Evolutionary conservation across 1,139 yeast genomes (phyloP).

Genomic region (Candida pseudoviswanathii): DNA sequence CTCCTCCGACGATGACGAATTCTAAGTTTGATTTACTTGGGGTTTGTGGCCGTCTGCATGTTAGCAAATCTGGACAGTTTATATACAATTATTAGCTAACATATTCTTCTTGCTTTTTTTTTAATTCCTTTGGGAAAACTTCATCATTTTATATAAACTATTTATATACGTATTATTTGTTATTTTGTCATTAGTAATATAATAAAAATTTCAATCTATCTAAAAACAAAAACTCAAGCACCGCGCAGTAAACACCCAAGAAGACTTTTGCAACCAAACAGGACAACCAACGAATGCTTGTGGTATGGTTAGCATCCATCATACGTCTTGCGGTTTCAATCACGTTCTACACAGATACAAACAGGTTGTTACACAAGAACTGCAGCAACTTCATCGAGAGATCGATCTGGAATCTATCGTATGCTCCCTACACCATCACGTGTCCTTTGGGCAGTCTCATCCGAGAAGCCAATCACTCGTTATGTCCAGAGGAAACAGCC

Average conservation of each 20-base stretch:
- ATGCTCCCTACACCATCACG: slow-evolving; percentile 41
- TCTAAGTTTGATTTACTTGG: slow-evolving; percentile 21
- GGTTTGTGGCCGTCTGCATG: neutral
- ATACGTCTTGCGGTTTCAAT: neutral
- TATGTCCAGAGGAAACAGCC: slow-evolving; percentile 32
- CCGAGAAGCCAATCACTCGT: slow-evolving; percentile 34
- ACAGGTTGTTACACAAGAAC: slow-evolving; percentile 10
- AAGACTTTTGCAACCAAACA: slow-evolving; percentile 4
- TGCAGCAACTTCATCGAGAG: slow-evolving; percentile 6
- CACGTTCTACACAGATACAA: slow-evolving; percentile 1
- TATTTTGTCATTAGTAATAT: slow-evolving; percentile 3
- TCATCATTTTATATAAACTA: neutral
- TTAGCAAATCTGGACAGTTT: slow-evolving; percentile 3
- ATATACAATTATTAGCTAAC: slow-evolving; percentile 6
- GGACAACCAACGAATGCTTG: slow-evolving; percentile 2
- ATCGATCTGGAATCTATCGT: slow-evolving; percentile 20
- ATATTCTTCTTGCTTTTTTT: slow-evolving; percentile 9
- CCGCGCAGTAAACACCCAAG: neutral
- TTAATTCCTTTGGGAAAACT: neutral
- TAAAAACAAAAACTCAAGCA: neutral
- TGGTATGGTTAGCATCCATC: neutral
- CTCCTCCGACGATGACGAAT: slow-evolving; percentile 82
- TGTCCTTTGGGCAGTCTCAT: slow-evolving; percentile 44
- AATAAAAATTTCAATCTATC: neutral
- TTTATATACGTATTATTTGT: slow-evolving; percentile 2